Evolutionary conservation across 78 protist genomes (phyloP).

Genomic region (Tieghemostelium lacteum): DNA sequence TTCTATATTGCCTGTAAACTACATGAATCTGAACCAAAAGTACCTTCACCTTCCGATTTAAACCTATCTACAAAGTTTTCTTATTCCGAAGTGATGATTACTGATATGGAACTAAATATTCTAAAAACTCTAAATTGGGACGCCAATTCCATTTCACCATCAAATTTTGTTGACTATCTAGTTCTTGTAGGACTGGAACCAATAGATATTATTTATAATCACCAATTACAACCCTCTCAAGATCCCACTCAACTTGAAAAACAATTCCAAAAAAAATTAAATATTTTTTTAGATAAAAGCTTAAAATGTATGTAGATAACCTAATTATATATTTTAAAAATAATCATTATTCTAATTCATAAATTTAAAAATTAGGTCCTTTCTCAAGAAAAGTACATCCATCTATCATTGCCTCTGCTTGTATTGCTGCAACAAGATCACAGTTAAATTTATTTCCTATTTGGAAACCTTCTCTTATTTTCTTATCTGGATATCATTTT

Average conservation of each 20-base stretch:
- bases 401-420: conserved; percentile 9
- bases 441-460: not conserved
- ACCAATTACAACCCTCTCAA: no score
- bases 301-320: not conserved
- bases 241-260: no score
- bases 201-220: not conserved
- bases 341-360: not conserved
- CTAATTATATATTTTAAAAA: not conserved
- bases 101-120: not conserved
- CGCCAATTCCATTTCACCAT: not conserved
- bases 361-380: not conserved
- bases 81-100: not conserved
- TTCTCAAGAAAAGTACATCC: not conserved
- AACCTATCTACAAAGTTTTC: not conserved
- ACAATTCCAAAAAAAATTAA: not conserved
- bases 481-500: not conserved
- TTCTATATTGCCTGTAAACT: conserved; percentile 5
- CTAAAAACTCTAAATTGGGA: not conserved
- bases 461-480: conserved; percentile 16
- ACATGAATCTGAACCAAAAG: not conserved
- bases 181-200: not conserved
- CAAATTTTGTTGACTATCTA: conserved; percentile 1
- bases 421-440: conserved; percentile 10
- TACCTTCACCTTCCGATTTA: not conserved
- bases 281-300: no score